A percentile compares a stretch with the other conserved stretches of the same genome.
Conservation (phyloP, 2,329 filamentous ascomycete genomes). For the Davidsoniella eucalypti region DNA sequence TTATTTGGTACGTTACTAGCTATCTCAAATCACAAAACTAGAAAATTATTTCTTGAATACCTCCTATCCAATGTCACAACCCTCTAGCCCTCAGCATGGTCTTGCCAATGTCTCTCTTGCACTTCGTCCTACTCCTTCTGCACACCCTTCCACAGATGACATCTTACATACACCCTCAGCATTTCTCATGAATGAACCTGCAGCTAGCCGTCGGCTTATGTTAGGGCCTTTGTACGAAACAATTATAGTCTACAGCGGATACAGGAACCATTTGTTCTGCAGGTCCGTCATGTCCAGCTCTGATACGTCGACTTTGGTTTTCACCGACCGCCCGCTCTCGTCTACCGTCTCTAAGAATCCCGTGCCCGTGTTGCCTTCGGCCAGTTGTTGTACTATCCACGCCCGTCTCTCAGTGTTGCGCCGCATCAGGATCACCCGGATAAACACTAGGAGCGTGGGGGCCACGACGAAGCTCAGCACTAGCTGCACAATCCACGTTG, state of each 20-base stretch:
- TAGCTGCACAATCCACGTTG: conserved; percentile 17
- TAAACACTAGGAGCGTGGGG: neutral
- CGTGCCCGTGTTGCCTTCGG: neutral
- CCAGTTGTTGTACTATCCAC: neutral
- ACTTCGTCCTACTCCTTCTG: too few relatives aligned
- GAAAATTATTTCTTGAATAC: too few relatives aligned
- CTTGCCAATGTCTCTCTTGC: too few relatives aligned
- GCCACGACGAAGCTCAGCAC: conserved; percentile 11
- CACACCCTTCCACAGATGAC: too few relatives aligned
- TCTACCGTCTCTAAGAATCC: neutral
- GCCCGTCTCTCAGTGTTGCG: neutral
- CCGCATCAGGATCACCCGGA: neutral
- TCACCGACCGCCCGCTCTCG: neutral
- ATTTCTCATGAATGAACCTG: too few relatives aligned
- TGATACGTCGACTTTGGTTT: conserved; percentile 3
- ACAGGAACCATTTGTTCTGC: conserved; percentile 7
- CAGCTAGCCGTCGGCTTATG: too few relatives aligned
- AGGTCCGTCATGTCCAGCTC: conserved; percentile 5
- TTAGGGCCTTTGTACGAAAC: too few relatives aligned
- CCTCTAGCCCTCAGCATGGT: too few relatives aligned
- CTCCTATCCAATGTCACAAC: too few relatives aligned
- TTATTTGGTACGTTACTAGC: too few relatives aligned
- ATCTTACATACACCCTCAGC: too few relatives aligned
- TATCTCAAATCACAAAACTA: too few relatives aligned
- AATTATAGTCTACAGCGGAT: neutral